Evolutionary conservation across 169 alveolate genomes (phyloP), one percentile per base, ranked within the genome.

Genomic region (Eimeria maxima): DNA sequence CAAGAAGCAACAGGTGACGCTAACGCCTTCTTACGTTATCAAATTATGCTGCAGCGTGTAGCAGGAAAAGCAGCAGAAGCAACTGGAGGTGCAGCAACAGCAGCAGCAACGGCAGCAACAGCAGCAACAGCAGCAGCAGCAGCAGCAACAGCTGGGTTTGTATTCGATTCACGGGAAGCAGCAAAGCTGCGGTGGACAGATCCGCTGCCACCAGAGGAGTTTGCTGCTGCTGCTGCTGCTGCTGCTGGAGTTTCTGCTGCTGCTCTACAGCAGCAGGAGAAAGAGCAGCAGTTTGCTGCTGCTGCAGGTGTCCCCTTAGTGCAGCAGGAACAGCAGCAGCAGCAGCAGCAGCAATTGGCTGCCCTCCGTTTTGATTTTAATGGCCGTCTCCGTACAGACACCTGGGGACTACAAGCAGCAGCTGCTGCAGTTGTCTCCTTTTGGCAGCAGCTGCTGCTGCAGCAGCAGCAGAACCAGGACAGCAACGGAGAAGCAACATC

Each of bases 231-330:
- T n/a, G 90, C 71, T 20, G 90, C 71, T 24, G 90, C 90, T 33
- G 90, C 90, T 47, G 67, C 38, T 33, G 38, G 38, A 33, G 38
- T 33, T 33, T 33, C 71, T 33, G 73, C 73, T 33, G 55, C 44
- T 33, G 27, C 90, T 5, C 38, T 16, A 33, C 65, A 76, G 63
- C 73, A n/a, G 65, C n/a, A n/a, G 90, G 24, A 45, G 67, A 42
- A 81, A 73, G 44, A 81, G 90, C 90, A 81, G 90, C 90, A 81
- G 90, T 50, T 81, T 81, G 90, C 90, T n/a, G 90, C 67, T 81
- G 90, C 90, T 24, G 90, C 90, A 3, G 44, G 71, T 24, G 38
- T 81, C 24, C 73, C 90, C 7, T 50, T 81, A 16, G 33, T 18
- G 88, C 88, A 76, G 33, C 81, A 27, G 81, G 42, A 33, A 60